Evolutionary conservation across 225 moss, liverwort and hornwort species (phyloP), one percentile per base, ranked within the genome.

Genomic region (Bryoerythrophyllum caledonicum): DNA sequence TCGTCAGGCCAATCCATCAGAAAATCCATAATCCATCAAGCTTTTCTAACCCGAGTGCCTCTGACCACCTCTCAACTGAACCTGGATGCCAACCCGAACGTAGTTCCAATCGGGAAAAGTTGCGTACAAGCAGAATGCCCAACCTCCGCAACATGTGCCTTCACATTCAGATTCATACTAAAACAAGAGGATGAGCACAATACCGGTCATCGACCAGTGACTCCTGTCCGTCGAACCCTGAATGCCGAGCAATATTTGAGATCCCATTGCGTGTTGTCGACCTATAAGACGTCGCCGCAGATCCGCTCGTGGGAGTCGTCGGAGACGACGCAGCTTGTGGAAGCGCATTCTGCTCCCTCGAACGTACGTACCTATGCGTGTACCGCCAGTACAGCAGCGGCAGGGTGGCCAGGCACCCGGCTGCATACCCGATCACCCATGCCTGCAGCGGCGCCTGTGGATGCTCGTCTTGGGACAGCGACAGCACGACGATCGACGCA

Each of bases 311-410:
- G 10, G 81, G 44, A 48, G 65, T 49, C 62, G 70, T 63, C 54
- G 74, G 25, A 70, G 83, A 60, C 13, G 81, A 60, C 17, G 73
- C 35, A 35, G 61, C 54, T 53, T 75, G 81, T 8, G 76, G 66
- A 61, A 89, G n/a, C 52, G 71, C 46, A 43, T 51, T 79, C 74
- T 86, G 88, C 38, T 89, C 83, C 65, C 83, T 56, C 28, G 76
- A 28, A 14, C 76, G 76, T 7, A 86, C 79, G 70, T 67, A 86
- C 49, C 81, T 79, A 63, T 89, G 83, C 35, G 79, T 81, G 73
- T 86, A 89, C 24, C 85, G 88, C 88, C 88, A 88, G 68, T 88
- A 88, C 61, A 88, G 74, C 56, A 86, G 81, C 16, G 86, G 85
- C 68, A 76, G 67, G 30, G 85, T 86, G 20, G 88, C 85, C 63